These are phyloP conservation scores for Ustilago curta DNA, from an alignment of 1,284 basidiomycete species.

Conservation along the genomic window DNA sequence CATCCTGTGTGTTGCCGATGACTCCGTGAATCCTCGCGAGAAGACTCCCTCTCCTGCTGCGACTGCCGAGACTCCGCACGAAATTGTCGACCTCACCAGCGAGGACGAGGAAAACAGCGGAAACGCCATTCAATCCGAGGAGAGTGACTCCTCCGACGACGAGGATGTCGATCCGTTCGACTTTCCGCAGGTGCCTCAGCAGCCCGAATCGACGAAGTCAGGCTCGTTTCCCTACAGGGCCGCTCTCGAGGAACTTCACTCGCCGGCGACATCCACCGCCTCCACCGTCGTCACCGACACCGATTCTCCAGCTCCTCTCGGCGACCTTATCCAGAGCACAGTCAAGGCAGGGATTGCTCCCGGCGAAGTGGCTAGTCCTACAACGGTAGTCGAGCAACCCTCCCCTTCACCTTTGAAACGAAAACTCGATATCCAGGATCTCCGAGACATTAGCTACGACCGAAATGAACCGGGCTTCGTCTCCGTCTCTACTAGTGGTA, in stretches of 20 bases:
- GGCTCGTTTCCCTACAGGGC: too few relatives aligned
- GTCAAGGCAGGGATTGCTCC: not conserved
- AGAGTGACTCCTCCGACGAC: constrained; percentile 5
- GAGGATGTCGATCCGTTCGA: constrained; percentile 4
- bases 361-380: not conserved
- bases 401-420: constrained; percentile 6
- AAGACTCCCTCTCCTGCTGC: not conserved
- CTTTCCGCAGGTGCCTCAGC: not conserved
- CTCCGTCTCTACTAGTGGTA: not conserved
- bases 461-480: not conserved
- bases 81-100: constrained; percentile 20
- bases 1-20: constrained; percentile 21
- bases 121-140: not conserved
- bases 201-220: not conserved
- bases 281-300: not conserved
- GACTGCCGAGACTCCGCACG: not conserved
- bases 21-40: constrained; percentile 1
- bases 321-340: not conserved
- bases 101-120: constrained; percentile 13
- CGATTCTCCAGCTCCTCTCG: not conserved
- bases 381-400: not conserved
- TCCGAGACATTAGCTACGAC: not conserved
- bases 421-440: constrained; percentile 5
- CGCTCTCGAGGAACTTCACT: not conserved
- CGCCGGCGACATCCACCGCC: constrained; percentile 12